phyloP scores from a whole-genome alignment of 176 grass and related monocot species.

The Typha latifolia region DNA sequence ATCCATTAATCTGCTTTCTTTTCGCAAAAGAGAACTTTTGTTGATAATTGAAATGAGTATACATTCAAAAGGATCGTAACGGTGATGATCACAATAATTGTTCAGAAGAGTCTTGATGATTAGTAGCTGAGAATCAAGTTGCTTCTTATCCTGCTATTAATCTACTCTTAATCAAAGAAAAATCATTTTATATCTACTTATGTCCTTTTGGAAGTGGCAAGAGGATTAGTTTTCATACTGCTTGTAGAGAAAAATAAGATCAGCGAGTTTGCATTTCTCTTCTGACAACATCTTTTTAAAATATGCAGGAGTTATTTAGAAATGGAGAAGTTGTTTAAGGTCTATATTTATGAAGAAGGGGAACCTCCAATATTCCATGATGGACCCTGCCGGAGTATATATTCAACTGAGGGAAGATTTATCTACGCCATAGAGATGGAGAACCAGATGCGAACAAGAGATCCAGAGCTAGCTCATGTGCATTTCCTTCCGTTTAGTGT shows the following conservation, averaged over 20 bases:
- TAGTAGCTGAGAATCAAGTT: too few relatives aligned
- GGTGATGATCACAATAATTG: too few relatives aligned
- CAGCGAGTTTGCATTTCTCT: background rate
- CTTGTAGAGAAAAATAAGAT: too few relatives aligned
- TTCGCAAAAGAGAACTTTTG: background rate
- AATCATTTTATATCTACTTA: too few relatives aligned
- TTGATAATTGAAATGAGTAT: background rate
- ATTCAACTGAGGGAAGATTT: constrained; percentile 85
- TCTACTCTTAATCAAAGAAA: too few relatives aligned
- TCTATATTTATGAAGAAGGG: constrained; percentile 81
- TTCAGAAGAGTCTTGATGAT: too few relatives aligned
- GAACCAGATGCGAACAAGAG: constrained; percentile 31
- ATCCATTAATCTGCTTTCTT: background rate
- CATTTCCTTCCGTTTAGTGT: constrained; percentile 89
- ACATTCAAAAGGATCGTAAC: too few relatives aligned
- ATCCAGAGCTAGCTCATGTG: constrained; percentile 50
- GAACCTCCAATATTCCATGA: constrained; percentile 95
- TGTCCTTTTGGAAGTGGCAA: too few relatives aligned
- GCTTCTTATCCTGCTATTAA: too few relatives aligned
- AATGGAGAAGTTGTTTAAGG: constrained; percentile 80
- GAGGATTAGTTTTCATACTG: too few relatives aligned
- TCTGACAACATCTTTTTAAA: background rate
- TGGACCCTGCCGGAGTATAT: constrained; percentile 80
- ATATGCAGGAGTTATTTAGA: constrained; percentile 74
- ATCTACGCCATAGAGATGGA: constrained; percentile 67